Percentiles rank a stretch among this genome's conserved stretches.
Conservation (phyloP, 2,329 filamentous ascomycete species). For the Colletotrichum lupini region DNA sequence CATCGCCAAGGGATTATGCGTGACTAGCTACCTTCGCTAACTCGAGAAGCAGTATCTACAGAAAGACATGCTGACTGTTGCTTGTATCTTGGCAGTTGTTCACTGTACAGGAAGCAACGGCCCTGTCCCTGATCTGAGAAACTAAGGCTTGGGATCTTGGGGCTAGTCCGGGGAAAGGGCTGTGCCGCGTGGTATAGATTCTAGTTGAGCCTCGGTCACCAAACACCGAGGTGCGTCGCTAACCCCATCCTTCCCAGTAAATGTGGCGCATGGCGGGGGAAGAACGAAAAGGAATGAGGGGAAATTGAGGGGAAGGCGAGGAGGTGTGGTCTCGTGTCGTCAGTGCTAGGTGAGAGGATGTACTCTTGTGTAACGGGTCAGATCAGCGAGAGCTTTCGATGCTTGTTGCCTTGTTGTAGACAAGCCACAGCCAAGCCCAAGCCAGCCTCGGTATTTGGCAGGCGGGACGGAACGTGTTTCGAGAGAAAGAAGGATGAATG, state of each 20-base stretch:
- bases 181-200: neutral
- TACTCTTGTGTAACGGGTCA: neutral
- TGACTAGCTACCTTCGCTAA: too few species aligned
- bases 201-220: neutral
- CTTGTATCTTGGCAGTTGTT: neutral
- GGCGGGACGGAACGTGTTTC: neutral
- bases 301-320: too few species aligned
- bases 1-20: neutral
- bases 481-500: neutral
- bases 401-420: too few species aligned
- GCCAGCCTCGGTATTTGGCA: neutral
- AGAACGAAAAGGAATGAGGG: neutral
- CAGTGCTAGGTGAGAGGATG: too few species aligned
- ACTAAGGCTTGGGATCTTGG: neutral
- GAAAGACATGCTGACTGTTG: neutral
- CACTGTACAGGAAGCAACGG: neutral
- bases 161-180: neutral
- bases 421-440: neutral
- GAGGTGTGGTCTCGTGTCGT: too few species aligned
- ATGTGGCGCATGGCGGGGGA: neutral
- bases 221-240: neutral
- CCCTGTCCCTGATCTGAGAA: neutral
- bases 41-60: too few species aligned
- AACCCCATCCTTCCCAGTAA: neutral
- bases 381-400: neutral